Conservation (phyloP, 2,329 filamentous ascomycete species). For the Alternaria dauci region DNA sequence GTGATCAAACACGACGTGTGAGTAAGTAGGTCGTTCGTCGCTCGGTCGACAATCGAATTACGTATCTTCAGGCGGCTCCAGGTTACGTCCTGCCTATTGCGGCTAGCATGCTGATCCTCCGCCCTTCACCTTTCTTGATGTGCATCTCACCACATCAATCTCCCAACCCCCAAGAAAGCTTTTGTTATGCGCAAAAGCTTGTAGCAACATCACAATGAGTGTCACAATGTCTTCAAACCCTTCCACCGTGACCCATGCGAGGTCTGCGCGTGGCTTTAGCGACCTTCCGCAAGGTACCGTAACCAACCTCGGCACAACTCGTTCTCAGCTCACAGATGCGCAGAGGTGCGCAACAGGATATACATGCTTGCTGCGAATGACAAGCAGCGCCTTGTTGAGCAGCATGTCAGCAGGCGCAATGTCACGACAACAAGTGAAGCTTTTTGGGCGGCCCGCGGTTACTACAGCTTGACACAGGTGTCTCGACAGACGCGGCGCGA, state of each 20-base stretch:
- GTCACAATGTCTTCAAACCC: slow-evolving; percentile 14
- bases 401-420: slow-evolving; percentile 15
- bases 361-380: slow-evolving; percentile 13
- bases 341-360: slow-evolving; percentile 22
- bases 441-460: slow-evolving; percentile 16
- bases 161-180: slow-evolving; percentile 8
- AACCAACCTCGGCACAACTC: slow-evolving; percentile 12
- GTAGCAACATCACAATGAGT: slow-evolving; percentile 2
- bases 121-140: slow-evolving; percentile 15
- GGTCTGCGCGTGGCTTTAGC: slow-evolving; percentile 11
- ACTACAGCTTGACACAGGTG: slow-evolving; percentile 17
- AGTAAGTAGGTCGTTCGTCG: background rate
- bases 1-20: background rate
- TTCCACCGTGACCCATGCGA: slow-evolving; percentile 10
- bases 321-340: slow-evolving; percentile 13
- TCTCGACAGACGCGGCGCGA: slow-evolving; percentile 18
- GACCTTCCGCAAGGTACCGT: slow-evolving; percentile 16
- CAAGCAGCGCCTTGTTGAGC: slow-evolving; percentile 15
- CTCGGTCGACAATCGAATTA: slow-evolving; percentile 9
- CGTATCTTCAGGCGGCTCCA: slow-evolving; percentile 11
- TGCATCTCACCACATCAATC: slow-evolving; percentile 1
- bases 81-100: slow-evolving; percentile 15
- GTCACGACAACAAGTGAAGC: slow-evolving; percentile 8
- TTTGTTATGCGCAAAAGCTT: slow-evolving; percentile 10
- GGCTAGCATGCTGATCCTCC: slow-evolving; percentile 7